Evolutionary conservation across 768 basidiomycete genomes (phyloP), one percentile per base, ranked within the genome.

Genomic region (Boletellus ananiceps): DNA sequence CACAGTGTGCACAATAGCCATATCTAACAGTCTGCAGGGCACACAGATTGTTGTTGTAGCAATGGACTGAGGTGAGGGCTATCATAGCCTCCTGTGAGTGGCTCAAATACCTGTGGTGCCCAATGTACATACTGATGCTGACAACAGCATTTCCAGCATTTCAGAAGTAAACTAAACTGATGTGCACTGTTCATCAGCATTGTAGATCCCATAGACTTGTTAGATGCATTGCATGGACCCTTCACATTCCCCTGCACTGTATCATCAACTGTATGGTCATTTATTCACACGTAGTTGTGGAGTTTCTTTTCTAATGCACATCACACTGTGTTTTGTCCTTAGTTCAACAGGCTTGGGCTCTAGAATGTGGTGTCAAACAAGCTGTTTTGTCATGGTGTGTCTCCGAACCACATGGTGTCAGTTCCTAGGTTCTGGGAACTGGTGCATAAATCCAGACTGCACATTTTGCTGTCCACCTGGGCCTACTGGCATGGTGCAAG

Each of bases 41-140:
- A 83, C 82, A 2, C 75, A 81, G 49, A 65, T 84, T 14, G 69
- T 85, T 19, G 66, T 69, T 3, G 75, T 88, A 46, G 67, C 67
- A 39, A 67, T 78, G 19, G 81, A 80, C 44, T 70, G 68, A 8
- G 73, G 75, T n/a, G 63, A 67, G 46, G 63, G 57, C 25, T 70
- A 61, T 4, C 69, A 79, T 32, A 78, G 69, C 45, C 66, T 86
- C 33, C 84, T 84, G 84, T 86, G 69, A 61, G 83, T 68, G 23
- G 16, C 46, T 41, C 37, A 29, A 43, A 29, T 44, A 32, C 37
- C 43, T n/a, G 44, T 16, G 39, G 16, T 8, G 27, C 40, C 15
- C 18, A 40, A 25, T 2, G 16, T 32, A 41, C n/a, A 32, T 47
- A 48, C 50, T 56, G 45, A 60, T 46, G 27, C 49, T 29, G 11